Conservation (phyloP, 2,329 filamentous ascomycete genomes). For the Ilyonectria mors-panacis region DNA sequence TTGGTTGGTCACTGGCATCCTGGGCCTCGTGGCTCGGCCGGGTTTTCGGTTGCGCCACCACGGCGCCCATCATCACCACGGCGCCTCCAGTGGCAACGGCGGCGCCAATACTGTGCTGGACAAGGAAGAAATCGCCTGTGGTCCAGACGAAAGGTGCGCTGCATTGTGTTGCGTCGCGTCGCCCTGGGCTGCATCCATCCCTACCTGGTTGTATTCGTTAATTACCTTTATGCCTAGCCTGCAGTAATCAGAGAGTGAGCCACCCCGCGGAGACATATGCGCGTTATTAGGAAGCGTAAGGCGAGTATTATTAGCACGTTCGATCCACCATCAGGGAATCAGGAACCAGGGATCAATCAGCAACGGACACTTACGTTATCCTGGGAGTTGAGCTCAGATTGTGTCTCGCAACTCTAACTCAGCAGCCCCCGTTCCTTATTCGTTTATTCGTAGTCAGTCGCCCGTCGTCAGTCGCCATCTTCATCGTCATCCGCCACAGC, state of each 20-base stretch:
- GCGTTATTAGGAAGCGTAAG: constrained; percentile 9
- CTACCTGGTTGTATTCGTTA: not conserved
- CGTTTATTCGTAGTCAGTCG: constrained; percentile 13
- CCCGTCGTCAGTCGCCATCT: too few relatives aligned
- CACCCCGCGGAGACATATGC: not conserved
- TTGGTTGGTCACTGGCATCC: constrained; percentile 29
- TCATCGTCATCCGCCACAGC: constrained; percentile 15
- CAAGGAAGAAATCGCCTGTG: not conserved
- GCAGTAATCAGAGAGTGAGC: constrained; percentile 1
- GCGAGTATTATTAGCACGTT: constrained; percentile 7
- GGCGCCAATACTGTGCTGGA: constrained; percentile 19
- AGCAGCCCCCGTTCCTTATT: constrained; percentile 3
- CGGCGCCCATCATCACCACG: constrained; percentile 30
- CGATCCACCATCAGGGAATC: constrained; percentile 2
- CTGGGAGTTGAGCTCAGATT: not conserved
- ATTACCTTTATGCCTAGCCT: not conserved
- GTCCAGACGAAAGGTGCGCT: not conserved
- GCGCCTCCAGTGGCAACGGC: constrained; percentile 25
- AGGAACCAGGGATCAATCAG: not conserved
- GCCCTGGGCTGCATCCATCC: not conserved
- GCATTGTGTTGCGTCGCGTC: not conserved
- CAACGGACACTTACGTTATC: not conserved
- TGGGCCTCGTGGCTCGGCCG: constrained; percentile 33
- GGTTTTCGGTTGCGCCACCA: constrained; percentile 32
- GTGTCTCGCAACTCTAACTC: not conserved